These are phyloP conservation scores for Evernia prunastri DNA, from an alignment of 495 filamentous ascomycete genomes.

Conservation along the genomic window DNA sequence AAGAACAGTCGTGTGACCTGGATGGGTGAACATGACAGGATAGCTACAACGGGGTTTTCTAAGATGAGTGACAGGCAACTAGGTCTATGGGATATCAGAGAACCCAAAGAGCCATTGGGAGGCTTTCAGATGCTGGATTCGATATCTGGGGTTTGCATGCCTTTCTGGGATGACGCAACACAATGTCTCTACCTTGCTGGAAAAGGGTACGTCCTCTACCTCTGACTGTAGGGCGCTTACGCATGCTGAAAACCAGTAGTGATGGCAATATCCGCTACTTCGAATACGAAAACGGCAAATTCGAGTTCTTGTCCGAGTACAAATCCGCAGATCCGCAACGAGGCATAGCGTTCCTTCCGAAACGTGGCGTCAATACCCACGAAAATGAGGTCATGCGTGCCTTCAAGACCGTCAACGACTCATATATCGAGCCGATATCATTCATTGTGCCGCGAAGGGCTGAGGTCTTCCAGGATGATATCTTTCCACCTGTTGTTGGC, in stretches of 20 bases:
- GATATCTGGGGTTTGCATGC: constrained; percentile 97
- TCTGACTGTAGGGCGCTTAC: not conserved
- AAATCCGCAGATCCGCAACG: constrained; percentile 92
- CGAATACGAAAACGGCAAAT: constrained; percentile 95
- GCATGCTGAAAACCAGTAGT: constrained; percentile 39
- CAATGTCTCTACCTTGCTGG: constrained; percentile 91
- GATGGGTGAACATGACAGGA: constrained; percentile 91
- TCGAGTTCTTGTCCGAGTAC: constrained; percentile 92
- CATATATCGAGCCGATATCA: constrained; percentile 91
- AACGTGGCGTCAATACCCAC: constrained; percentile 90
- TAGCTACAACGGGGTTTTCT: constrained; percentile 94
- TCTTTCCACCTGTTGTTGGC: constrained; percentile 80
- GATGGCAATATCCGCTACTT: constrained; percentile 99
- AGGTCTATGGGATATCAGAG: constrained; percentile 88
- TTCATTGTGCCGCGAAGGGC: constrained; percentile 93
- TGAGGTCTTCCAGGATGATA: constrained; percentile 97
- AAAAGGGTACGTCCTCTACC: constrained; percentile 65
- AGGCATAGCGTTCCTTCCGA: constrained; percentile 89
- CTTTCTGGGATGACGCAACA: constrained; percentile 97
- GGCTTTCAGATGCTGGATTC: constrained; percentile 85
- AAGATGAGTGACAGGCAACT: constrained; percentile 97
- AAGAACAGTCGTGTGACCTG: constrained; percentile 96
- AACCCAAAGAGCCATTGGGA: constrained; percentile 71
- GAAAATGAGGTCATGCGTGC: constrained; percentile 95
- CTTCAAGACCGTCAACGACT: constrained; percentile 93